phyloP scores from a whole-genome alignment of 2,329 filamentous ascomycete species.

The Colletotrichum endophyticum region DNA sequence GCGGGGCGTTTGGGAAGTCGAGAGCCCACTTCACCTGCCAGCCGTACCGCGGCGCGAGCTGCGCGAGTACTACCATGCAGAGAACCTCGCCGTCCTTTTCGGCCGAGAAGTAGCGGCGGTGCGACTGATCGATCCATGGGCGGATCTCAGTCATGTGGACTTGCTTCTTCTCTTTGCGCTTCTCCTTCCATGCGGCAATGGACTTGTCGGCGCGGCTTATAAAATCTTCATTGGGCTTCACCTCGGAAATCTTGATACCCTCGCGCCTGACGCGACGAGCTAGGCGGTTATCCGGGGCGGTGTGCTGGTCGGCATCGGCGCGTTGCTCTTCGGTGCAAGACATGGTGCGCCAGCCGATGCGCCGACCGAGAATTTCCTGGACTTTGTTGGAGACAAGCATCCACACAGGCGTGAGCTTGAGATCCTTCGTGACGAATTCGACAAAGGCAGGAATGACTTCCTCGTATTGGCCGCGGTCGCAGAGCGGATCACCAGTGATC shows the following conservation, averaged over 20 bases:
- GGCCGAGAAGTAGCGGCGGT: conserved; percentile 86
- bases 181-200: conserved; percentile 79
- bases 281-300: conserved; percentile 75
- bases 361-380: conserved; percentile 79
- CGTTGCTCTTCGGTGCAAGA: conserved; percentile 90
- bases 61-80: conserved; percentile 82
- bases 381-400: conserved; percentile 81
- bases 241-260: conserved; percentile 79
- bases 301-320: conserved; percentile 76
- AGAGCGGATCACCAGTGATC: conserved; percentile 86
- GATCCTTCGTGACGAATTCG: conserved; percentile 73
- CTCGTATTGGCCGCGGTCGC: conserved; percentile 77
- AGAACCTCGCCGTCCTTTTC: conserved; percentile 75
- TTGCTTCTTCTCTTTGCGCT: conserved; percentile 79
- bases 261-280: conserved; percentile 81
- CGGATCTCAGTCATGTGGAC: conserved; percentile 90
- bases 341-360: conserved; percentile 86
- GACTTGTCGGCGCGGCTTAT: conserved; percentile 72
- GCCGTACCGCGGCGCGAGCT: conserved; percentile 79
- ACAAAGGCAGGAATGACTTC: conserved; percentile 78
- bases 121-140: conserved; percentile 83
- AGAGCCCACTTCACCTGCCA: conserved; percentile 98
- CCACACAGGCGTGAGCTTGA: conserved; percentile 81
- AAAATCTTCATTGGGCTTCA: conserved; percentile 73
- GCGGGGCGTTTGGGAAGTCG: conserved; percentile 87